Conservation (phyloP, 75 land plant species). For the Cunninghamia lanceolata region DNA sequence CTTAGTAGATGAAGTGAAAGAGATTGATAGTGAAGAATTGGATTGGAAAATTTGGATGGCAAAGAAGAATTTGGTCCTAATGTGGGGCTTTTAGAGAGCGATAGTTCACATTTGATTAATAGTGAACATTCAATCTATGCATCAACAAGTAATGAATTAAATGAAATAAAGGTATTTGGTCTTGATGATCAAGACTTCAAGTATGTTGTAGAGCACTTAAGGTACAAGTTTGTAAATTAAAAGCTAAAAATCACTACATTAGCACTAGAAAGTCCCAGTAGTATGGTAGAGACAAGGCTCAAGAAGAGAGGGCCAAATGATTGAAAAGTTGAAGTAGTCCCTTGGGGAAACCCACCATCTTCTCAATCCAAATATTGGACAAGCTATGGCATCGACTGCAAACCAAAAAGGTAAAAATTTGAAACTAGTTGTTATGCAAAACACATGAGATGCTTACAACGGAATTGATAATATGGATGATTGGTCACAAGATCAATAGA, state of each 20-base stretch:
- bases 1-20: conserved; percentile 5
- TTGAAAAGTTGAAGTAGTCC: conserved; percentile 87
- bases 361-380: conserved; percentile 37
- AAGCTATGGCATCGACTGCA: conserved; percentile 14
- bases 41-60: conserved; percentile 1
- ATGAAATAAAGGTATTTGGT: conserved; percentile 94
- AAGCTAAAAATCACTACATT: too few relatives aligned
- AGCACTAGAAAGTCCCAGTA: too few relatives aligned
- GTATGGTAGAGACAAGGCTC: too few relatives aligned
- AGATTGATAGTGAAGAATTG: conserved; percentile 4
- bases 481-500: conserved; percentile 19
- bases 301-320: conserved; percentile 66
- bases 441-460: conserved; percentile 11
- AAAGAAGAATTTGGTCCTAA: neutral
- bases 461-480: conserved; percentile 17
- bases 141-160: conserved; percentile 96
- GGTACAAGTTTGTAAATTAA: too few relatives aligned
- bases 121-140: conserved; percentile 98
- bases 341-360: conserved; percentile 45
- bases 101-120: conserved; percentile 48
- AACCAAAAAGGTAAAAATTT: neutral
- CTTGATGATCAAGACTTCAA: too few relatives aligned
- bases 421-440: conserved; percentile 14
- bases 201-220: too few relatives aligned
- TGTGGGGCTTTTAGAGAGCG: conserved; percentile 23